Evolutionary conservation across 129 eudicot species (phyloP).

Genomic region (sunflower (Helianthus annuus)): DNA sequence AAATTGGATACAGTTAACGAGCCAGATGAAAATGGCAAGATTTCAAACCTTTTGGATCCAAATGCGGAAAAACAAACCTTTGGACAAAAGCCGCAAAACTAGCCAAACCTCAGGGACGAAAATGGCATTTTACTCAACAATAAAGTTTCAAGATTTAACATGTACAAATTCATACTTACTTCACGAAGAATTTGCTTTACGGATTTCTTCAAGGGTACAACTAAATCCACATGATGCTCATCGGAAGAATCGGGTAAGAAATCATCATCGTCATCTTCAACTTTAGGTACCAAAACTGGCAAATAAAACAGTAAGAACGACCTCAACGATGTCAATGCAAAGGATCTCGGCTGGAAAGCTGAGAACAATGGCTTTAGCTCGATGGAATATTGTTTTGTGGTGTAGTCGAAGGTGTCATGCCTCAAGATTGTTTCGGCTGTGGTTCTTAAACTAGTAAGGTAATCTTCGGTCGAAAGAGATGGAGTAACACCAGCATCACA

Average conservation of each 20-base stretch:
- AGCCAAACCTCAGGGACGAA: background rate
- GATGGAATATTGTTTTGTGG: constrained; percentile 60
- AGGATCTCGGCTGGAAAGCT: constrained; percentile 68
- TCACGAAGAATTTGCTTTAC: constrained; percentile 78
- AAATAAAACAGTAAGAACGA: constrained; percentile 70
- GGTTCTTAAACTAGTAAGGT: constrained; percentile 40
- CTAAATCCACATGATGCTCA: constrained; percentile 54
- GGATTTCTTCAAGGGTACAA: constrained; percentile 80
- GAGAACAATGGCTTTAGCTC: constrained; percentile 78
- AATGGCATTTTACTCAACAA: background rate
- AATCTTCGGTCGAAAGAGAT: constrained; percentile 53
- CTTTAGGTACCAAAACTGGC: constrained; percentile 74
- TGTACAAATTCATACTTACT: constrained; percentile 39
- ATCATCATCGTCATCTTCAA: constrained; percentile 63
- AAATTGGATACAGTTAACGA: too few relatives aligned
- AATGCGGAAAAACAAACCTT: too few relatives aligned
- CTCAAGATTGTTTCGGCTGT: constrained; percentile 46
- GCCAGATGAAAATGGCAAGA: too few relatives aligned
- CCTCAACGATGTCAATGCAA: constrained; percentile 65
- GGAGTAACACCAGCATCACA: constrained; percentile 56
- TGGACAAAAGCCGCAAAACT: too few relatives aligned
- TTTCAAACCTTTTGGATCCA: too few relatives aligned
- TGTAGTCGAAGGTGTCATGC: constrained; percentile 43
- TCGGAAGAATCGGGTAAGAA: constrained; percentile 50
- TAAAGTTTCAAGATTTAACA: background rate